Conservation (phyloP, 495 filamentous ascomycete genomes). For the Venustampulla echinocandica region DNA sequence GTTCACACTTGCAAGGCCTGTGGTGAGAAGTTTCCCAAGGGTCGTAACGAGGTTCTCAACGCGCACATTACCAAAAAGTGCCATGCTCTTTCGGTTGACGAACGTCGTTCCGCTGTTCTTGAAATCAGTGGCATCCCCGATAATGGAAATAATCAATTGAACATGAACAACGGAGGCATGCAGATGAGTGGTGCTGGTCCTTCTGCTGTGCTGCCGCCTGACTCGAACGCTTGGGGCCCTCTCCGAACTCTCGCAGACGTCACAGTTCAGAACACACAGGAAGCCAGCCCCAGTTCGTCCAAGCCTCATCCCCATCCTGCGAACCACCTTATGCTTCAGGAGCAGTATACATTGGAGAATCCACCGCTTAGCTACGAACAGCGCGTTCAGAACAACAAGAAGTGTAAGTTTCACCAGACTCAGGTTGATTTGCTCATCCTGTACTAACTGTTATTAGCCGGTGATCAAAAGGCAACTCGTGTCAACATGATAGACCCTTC, state of each 20-base stretch:
- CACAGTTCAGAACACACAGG: constrained; percentile 56
- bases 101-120: constrained; percentile 57
- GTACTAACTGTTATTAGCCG: constrained; percentile 1
- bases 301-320: constrained; percentile 2
- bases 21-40: constrained; percentile 76
- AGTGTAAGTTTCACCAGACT: constrained; percentile 22
- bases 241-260: constrained; percentile 77
- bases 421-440: neutral
- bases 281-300: constrained; percentile 2
- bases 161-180: constrained; percentile 23
- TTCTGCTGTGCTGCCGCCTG: constrained; percentile 32
- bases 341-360: constrained; percentile 41
- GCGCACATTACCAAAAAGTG: constrained; percentile 77
- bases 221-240: constrained; percentile 53
- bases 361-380: constrained; percentile 32
- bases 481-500: neutral
- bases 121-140: constrained; percentile 44
- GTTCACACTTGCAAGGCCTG: constrained; percentile 80
- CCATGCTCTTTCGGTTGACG: constrained; percentile 56
- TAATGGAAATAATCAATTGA: constrained; percentile 29
- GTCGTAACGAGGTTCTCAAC: constrained; percentile 69
- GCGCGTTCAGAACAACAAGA: constrained; percentile 25
- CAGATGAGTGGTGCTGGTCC: constrained; percentile 29
- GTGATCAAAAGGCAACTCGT: constrained; percentile 6
- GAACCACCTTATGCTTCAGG: constrained; percentile 37